Base-by-base conservation (phyloP, 495 filamentous ascomycete genomes). In the Penicillium riverlandense region DNA sequence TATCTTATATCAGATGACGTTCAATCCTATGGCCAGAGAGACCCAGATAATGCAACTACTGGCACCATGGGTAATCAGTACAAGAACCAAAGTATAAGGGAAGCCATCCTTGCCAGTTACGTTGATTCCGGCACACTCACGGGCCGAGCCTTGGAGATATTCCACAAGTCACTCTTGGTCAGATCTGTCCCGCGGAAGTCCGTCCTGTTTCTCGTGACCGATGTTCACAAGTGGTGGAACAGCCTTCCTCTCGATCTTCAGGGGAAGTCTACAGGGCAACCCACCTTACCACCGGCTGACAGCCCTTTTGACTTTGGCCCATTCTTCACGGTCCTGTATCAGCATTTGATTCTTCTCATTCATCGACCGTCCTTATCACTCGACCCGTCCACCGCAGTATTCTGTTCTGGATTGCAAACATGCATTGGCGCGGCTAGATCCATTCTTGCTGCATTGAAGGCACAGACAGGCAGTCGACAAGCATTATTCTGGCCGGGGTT, bases 271-370 rank as follows among this genome's bases (percentile, higher is more conserved):
- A 1, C 34, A 15, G 29, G 37, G 12, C 14, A 31, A 5, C 36
- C 10, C 11, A 41, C 43, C 1, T 16, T 33, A 7, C 10, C 30
- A 6, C 13, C 7, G 14, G 40, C n/a, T 28, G 54, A 63, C 27
- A 37, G 15, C 11, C 54, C 63, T 0, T 66, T 63, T 51, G 58
- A 69, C 40, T 65, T 70, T 33, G 56, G 61, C 35, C 63, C 70
- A 11, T 59, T 67, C 36, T 67, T 76, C 54, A 61, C 83, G 48
- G 64, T 89, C 66, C 56, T 83, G 64, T 62, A 91, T 61, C 66
- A 90, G 71, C 60, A 79, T 70, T 68, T 82, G 58, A 55, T 90
- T 66, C 67, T 90, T 77, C 59, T 85, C 70, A 54, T 84, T 61
- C 52, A 84, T 65, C 65, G 66, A 11, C 66, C 66, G 3, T 63